Base-by-base conservation (phyloP, 2,329 filamentous ascomycete genomes). In the Akanthomyces lecanii region DNA sequence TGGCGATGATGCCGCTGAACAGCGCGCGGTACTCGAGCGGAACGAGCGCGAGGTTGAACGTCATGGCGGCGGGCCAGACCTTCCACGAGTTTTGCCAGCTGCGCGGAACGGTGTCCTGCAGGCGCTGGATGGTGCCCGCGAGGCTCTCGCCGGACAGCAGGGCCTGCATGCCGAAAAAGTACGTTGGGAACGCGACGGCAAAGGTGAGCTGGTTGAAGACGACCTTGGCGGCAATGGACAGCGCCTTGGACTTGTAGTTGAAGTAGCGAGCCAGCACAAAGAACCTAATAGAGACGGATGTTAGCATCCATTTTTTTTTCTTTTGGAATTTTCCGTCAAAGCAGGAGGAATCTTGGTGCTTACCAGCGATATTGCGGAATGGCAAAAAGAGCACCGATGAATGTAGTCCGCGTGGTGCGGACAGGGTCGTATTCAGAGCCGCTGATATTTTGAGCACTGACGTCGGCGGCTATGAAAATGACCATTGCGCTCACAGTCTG, bases 311-410 rank as follows among this genome's bases (percentile, higher is more conserved):
- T 16, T 47, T 45, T 28, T 10, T 16, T 0, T 40, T 47, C 44
- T 28, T 10, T 23, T 1, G 8, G 18, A 4, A 4, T 23, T 33
- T 16, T 33, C 16, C 11, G 21, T 18, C 3, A 4, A 38, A 3
- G 18, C 2, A 51, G 8, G 1, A 14, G 11, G 25, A 18, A 2
- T 47, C 28, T 16, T 33, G 40, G 18, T 8, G 70, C 82, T 66
- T 81, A 96, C 92, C 92, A 97, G 69, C 85, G 85, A 73, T 93
- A 97, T 52, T 84, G 85, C 0, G 93, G 93, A 64, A 97, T 90
- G 21, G 89, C 87, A 12, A 84, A 85, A 54, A 89, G 77, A 2
- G 84, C 86, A 4, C 92, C 92, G 63, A 97, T 94, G 3, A 86
- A 72, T 70, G 97, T 75, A 63, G 91, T 88, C 59, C 92, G 82